phyloP scores from a whole-genome alignment of 176 grass and related monocot genomes.

The Ensete ventricosum region DNA sequence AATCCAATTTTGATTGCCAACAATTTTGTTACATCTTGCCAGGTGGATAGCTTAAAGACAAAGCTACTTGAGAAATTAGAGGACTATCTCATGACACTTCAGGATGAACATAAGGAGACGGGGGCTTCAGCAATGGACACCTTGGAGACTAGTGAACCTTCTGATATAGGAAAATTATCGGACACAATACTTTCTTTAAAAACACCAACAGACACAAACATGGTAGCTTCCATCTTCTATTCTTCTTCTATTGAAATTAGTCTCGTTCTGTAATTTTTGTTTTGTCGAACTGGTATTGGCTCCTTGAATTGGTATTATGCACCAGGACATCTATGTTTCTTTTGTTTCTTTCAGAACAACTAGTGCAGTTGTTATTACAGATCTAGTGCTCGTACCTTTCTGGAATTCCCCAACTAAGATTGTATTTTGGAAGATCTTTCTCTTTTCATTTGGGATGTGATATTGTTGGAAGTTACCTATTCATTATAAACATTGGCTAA shows the following conservation, averaged over 20 bases:
- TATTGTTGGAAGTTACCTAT: background rate
- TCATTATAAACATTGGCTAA: background rate
- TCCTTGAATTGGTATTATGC: background rate
- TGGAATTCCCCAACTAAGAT: background rate
- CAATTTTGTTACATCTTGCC: slow-evolving; percentile 27
- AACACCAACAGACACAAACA: background rate
- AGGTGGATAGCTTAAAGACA: slow-evolving; percentile 92
- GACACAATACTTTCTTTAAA: background rate
- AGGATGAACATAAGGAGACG: slow-evolving; percentile 63
- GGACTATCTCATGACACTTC: slow-evolving; percentile 69
- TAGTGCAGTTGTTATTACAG: background rate
- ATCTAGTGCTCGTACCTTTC: background rate
- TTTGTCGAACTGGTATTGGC: background rate
- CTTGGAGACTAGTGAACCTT: background rate
- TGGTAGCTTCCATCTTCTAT: background rate
- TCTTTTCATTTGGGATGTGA: background rate
- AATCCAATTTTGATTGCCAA: slow-evolving; percentile 19
- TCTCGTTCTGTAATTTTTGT: background rate
- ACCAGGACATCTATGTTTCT: background rate
- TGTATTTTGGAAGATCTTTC: background rate
- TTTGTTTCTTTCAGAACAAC: background rate
- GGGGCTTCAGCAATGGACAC: slow-evolving; percentile 10
- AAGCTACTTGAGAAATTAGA: slow-evolving; percentile 91
- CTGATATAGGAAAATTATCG: slow-evolving; percentile 7
- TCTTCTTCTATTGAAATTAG: background rate